phyloP scores from a whole-genome alignment of 179 eudicot genomes.

The Silene noctiflora region DNA sequence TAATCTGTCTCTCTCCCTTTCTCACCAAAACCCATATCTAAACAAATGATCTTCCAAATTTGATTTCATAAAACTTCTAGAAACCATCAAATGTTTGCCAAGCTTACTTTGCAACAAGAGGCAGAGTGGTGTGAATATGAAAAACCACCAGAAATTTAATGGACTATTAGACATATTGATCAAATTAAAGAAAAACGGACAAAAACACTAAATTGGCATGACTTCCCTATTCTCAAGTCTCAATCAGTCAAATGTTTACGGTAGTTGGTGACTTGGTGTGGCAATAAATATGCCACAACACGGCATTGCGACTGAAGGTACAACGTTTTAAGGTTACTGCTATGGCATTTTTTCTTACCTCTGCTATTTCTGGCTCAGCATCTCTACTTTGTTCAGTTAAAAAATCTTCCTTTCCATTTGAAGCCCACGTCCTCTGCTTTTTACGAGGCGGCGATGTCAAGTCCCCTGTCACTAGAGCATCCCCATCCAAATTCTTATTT shows the following conservation, averaged over 20 bases:
- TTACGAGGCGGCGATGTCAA: conserved; percentile 34
- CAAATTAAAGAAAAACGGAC: neutral
- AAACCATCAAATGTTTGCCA: neutral
- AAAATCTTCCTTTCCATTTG: conserved; percentile 15
- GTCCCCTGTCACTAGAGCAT: conserved; percentile 22
- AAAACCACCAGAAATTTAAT: neutral
- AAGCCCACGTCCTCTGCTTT: conserved; percentile 40
- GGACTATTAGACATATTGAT: neutral
- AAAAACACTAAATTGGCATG: neutral
- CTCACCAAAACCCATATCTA: neutral
- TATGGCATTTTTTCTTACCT: conserved; percentile 27
- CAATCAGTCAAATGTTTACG: neutral
- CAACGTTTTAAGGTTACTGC: neutral
- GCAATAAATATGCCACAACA: neutral
- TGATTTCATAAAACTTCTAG: too few species aligned
- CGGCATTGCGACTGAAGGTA: neutral
- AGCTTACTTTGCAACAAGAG: neutral
- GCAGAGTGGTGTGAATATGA: neutral
- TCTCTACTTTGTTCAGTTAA: conserved; percentile 24
- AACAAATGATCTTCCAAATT: neutral
- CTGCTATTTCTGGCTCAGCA: conserved; percentile 29
- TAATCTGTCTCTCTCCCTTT: neutral
- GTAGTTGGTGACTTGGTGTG: neutral
- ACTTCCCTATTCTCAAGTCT: neutral
- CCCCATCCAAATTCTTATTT: conserved; percentile 18